Percentiles rank a stretch among this genome's conserved stretches.
Conservation (phyloP, 495 filamentous ascomycete genomes). For the Beverwykella pulmonaria region DNA sequence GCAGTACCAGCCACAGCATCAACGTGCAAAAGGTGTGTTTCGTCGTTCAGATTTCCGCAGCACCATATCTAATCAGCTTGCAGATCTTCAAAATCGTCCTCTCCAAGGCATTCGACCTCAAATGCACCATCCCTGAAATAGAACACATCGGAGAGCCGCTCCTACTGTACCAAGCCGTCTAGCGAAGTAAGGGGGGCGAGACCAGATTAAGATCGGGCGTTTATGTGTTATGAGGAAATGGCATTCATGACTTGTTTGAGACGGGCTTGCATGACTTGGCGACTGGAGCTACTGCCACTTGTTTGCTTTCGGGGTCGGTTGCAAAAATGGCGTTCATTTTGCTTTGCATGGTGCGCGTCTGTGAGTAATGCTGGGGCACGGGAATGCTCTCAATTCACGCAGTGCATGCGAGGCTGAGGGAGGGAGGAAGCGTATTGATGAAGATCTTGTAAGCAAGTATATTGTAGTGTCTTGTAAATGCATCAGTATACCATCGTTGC, state of each 20-base stretch:
- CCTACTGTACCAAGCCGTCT: conserved; percentile 67
- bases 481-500: neutral
- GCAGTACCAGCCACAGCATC: conserved; percentile 97
- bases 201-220: neutral
- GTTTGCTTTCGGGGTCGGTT: neutral
- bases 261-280: conserved; percentile 32
- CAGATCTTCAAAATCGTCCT: conserved; percentile 99
- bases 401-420: no score
- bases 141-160: conserved; percentile 97
- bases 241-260: conserved; percentile 26
- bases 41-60: neutral
- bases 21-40: conserved; percentile 91
- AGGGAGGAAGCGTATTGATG: neutral
- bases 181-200: neutral
- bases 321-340: conserved; percentile 11
- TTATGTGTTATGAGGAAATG: conserved; percentile 29
- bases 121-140: conserved; percentile 98
- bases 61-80: neutral
- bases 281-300: conserved; percentile 28
- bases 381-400: conserved; percentile 9
- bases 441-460: conserved; percentile 20
- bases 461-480: conserved; percentile 3
- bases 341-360: neutral
- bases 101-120: conserved; percentile 96
- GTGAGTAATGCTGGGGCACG: neutral